Evolutionary conservation across 2,329 filamentous ascomycete genomes (phyloP), one percentile per base, ranked within the genome.

Genomic region (Epichloe gansuensis): DNA sequence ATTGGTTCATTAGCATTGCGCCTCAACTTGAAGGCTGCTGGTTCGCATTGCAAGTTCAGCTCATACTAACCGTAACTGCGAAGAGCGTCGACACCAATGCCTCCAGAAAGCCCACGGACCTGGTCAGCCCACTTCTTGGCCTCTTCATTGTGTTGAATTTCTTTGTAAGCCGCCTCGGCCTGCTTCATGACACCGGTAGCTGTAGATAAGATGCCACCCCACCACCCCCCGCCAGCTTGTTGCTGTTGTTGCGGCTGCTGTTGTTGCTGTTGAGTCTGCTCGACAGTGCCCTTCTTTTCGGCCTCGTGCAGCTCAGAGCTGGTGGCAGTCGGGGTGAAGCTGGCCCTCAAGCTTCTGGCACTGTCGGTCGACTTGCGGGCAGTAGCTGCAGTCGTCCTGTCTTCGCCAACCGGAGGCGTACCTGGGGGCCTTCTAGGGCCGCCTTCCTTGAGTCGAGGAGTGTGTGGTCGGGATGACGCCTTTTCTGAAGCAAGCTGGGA

Each of bases 101-200:
- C 56, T 27, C 61, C 62, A 11, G 60, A 60, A 21, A 70, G 59
- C 54, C 89, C 90, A 63, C 84, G 84, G 51, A 97, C 86, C 66
- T 97, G 91, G 50, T 95, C 87, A 1, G 90, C 88, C 89, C 91
- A 98, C 66, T 88, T 87, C 72, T 91, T 90, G 49, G 91, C 93
- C 67, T 98, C 93, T 64, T 97, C 89, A 62, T 95, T 96, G 65
- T 93, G 85, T 66, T 95, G 88, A 47, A 98, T 90, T 68, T 97
- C 89, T 66, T 91, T 95, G 57, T 95, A 90, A 0, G 90, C 85
- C 7, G 85, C 88, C 69, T 96, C 90, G 46, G 93, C 91, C 67
- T 91, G 88, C 74, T 94, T 95, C 70, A 94, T 82, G 27, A 85
- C 87, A n/a, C 86, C 84, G 3, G 84, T 81, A 38, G 89, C 89